These are phyloP conservation scores for Casuarina equisetifolia DNA, from an alignment of 306 rosid genomes.

Conservation along the genomic window DNA sequence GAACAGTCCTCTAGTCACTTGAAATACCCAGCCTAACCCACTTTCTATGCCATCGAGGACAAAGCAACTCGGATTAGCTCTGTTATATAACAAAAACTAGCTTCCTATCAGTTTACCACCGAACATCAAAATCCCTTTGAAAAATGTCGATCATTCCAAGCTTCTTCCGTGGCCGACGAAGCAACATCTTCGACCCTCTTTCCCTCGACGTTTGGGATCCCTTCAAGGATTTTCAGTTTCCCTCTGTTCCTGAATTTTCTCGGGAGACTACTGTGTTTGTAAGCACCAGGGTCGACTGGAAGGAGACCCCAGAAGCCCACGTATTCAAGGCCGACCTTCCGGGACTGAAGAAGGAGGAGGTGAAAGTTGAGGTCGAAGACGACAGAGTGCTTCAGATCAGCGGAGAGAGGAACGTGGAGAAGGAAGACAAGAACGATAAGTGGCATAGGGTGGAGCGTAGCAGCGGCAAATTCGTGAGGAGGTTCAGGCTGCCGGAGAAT, in stretches of 20 bases:
- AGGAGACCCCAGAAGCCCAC: conserved; percentile 42
- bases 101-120: too few species aligned
- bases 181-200: conserved; percentile 1
- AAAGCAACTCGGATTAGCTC: too few species aligned
- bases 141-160: not conserved
- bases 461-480: conserved; percentile 33
- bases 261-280: conserved; percentile 19
- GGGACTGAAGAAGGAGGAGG: conserved; percentile 27
- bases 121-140: too few species aligned
- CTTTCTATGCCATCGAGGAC: too few species aligned
- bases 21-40: too few species aligned
- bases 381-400: conserved; percentile 36
- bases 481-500: conserved; percentile 40
- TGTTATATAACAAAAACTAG: too few species aligned
- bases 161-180: not conserved
- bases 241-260: conserved; percentile 18
- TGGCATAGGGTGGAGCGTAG: conserved; percentile 42
- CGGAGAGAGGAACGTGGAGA: conserved; percentile 39
- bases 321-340: conserved; percentile 32
- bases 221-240: conserved; percentile 14
- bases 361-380: conserved; percentile 37
- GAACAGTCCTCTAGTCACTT: too few species aligned
- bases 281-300: conserved; percentile 32
- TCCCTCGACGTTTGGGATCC: conserved; percentile 10
- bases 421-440: conserved; percentile 38